Evolutionary conservation across 2,329 filamentous ascomycete species (phyloP), one percentile per base, ranked within the genome.

Genomic region (Sclerotinia minor): DNA sequence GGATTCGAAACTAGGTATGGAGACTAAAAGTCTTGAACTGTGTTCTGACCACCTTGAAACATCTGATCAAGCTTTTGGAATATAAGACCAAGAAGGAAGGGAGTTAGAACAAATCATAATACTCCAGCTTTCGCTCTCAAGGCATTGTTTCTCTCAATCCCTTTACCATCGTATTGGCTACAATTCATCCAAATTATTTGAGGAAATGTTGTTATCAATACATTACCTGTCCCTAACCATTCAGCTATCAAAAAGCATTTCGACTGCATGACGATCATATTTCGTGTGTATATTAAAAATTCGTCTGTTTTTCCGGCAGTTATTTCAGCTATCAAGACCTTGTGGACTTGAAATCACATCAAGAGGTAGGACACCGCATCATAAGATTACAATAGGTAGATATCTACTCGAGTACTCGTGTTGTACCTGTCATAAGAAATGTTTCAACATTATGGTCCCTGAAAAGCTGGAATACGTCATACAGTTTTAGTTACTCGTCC

Each of bases 381-480:
- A 24, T 8, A 38, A 15, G 1, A 6, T 45, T 35, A 9, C 5
- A 15, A 17, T 45, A 17, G 44, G 15, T n/a, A n/a, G 5, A 4
- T 24, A 32, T 24, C 26, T 38, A 49, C 21, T 49, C 26, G 21
- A 35, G 35, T 38, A 49, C 21, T 49, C 26, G 21, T 49, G 35
- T 49, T 13, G 21, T 41, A 41, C 38, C 1, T 45, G 9, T 61
- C n/a, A 6, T 3, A 6, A 3, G 32, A 61, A 49, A 35, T 32
- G 21, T 44, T 24, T 35, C 21, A 7, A 1, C 24, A 17, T 49
- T 35, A n/a, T 45, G 21, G 29, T 61, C 29, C 21, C 2, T 49
- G 44, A 17, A n/a, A 49, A 49, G 29, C 26, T 61, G 15, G 29
- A 21, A 49, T 49, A 60, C 58, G 58, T 49, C 58, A 49, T 35